Base-by-base conservation (phyloP, 495 filamentous ascomycete genomes). In the Penicillium samsonianum region DNA sequence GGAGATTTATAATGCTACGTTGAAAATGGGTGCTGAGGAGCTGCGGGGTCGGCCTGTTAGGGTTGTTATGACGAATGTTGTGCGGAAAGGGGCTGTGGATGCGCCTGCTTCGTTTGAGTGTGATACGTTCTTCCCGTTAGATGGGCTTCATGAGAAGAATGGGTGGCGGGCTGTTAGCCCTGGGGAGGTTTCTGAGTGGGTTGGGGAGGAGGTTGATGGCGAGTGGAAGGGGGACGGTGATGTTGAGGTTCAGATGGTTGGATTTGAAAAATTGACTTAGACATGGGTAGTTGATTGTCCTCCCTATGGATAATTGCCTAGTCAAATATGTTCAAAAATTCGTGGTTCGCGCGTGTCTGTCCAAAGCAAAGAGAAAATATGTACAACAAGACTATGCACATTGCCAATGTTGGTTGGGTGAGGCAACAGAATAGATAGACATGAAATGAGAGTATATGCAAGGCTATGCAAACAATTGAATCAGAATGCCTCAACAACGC, bases 61-160 rank as follows among this genome's bases (percentile, higher is more conserved):
- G 57, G 69, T 80, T 69, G 65, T 80, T 43, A 74, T 78, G 76
- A 80, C 77, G 48, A 67, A 73, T 65, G 73, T 80, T 48, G 67
- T 70, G 50, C 62, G 63, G 61, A 68, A 64, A 37, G 60, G 45
- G 45, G 26, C 65, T 77, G 65, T 71, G 28, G 68, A 50, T 45
- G 62, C 77, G 81, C 56, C 75, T 92, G 38, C 50, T 76, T 55
- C 84, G 49, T 96, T 87, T 75, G 90, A 92, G 61, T 96, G 92
- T 71, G 94, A 98, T 85, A 89, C 88, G 0, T 88, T 88, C 58
- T 97, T 97, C 67, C 88, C 89, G 6, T 59, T 88, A 25, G 74
- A 80, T 68, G 61, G 59, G 40, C 55, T 75, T 41, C 53, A 58
- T 17, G 14, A 14, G 20, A 50, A 63, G 55, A 61, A 65, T 62